Conservation (phyloP, 495 filamentous ascomycete species). For the Aspergillus conjunctus region DNA sequence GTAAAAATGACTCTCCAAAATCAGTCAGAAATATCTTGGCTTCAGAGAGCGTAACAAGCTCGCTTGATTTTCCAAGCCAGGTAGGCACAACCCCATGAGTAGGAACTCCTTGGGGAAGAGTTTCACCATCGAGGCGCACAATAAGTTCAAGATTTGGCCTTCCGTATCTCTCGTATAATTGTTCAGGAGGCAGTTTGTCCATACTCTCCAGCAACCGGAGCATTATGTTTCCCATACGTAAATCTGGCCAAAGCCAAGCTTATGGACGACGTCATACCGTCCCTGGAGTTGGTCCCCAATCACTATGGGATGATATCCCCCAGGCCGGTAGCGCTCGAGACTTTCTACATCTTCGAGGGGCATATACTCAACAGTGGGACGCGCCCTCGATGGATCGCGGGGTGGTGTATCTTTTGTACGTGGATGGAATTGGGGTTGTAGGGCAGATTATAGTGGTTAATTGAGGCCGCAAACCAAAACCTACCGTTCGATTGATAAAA, state of each 20-base stretch:
- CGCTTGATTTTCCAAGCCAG: constrained; percentile 26
- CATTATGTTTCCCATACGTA: constrained; percentile 17
- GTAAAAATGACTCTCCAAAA: constrained; percentile 25
- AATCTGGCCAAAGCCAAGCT: constrained; percentile 18
- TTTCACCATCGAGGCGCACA: constrained; percentile 17
- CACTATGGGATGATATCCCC: constrained; percentile 24
- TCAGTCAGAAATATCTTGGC: constrained; percentile 27
- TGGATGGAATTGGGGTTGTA: too few relatives aligned
- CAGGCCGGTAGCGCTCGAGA: constrained; percentile 21
- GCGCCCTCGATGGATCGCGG: background rate
- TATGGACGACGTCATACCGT: constrained; percentile 19
- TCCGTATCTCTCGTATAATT: constrained; percentile 19
- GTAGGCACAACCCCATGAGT: constrained; percentile 17
- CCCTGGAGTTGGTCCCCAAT: constrained; percentile 24
- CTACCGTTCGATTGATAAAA: too few relatives aligned
- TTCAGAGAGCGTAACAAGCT: constrained; percentile 16
- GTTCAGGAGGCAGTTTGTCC: constrained; percentile 11
- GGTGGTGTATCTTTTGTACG: background rate
- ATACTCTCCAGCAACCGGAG: constrained; percentile 6
- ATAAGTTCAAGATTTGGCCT: constrained; percentile 16
- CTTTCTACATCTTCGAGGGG: constrained; percentile 21
- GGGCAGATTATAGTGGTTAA: too few relatives aligned
- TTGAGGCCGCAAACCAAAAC: too few relatives aligned
- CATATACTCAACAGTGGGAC: background rate
- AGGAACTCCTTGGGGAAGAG: constrained; percentile 17